Percentiles rank a stretch among this genome's conserved stretches.
Evolutionary conservation across 257 asterid species (phyloP).

Genomic region (Oldenlandia corymbosa): DNA sequence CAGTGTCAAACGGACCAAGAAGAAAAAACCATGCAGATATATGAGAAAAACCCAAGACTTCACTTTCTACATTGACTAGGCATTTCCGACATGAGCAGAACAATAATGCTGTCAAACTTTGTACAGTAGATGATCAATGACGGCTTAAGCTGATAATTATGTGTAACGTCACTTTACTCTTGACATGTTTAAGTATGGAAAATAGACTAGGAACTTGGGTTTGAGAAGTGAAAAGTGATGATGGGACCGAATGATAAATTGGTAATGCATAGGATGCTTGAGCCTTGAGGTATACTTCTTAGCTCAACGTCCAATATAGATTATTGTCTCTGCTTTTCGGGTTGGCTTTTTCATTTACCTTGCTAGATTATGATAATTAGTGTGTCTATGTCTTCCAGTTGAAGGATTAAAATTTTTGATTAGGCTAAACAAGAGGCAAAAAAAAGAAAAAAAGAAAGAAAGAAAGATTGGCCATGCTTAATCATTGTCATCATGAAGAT

Average conservation of each 20-base stretch:
- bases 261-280: conserved; percentile 53
- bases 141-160: neutral
- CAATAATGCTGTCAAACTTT: neutral
- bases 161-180: too few relatives aligned
- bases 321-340: conserved; percentile 26
- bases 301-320: conserved; percentile 26
- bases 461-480: neutral
- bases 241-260: neutral
- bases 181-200: neutral
- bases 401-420: conserved; percentile 9
- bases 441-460: neutral
- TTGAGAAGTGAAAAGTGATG: neutral
- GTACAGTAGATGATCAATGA: neutral
- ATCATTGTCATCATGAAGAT: conserved; percentile 1
- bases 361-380: conserved; percentile 6
- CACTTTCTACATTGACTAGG: neutral
- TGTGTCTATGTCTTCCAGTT: conserved; percentile 12
- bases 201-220: neutral
- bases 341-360: conserved; percentile 14
- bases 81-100: neutral
- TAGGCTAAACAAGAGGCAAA: neutral
- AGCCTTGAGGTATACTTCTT: conserved; percentile 48
- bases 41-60: neutral
- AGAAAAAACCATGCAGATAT: neutral
- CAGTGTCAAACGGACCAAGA: conserved; percentile 3